phyloP scores from a whole-genome alignment of 2,329 filamentous ascomycete genomes.

The Microcyclospora pomicola region DNA sequence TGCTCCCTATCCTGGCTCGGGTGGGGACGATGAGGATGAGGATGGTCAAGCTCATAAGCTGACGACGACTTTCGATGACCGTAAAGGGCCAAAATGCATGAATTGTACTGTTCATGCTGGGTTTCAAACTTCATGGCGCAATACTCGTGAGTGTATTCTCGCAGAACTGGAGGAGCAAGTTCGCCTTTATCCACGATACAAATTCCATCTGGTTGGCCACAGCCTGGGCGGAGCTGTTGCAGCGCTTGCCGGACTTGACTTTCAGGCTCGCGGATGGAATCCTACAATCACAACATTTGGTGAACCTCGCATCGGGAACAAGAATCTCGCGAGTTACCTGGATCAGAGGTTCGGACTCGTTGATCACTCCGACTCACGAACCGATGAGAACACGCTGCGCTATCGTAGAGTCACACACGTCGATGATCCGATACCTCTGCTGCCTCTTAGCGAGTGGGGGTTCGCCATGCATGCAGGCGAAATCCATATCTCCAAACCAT shows the following conservation, averaged over 20 bases:
- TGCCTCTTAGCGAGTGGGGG: slow-evolving; percentile 79
- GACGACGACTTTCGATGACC: slow-evolving; percentile 3
- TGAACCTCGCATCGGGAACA: slow-evolving; percentile 56
- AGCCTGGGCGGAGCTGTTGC: slow-evolving; percentile 88
- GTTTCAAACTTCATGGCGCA: slow-evolving; percentile 73
- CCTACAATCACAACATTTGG: slow-evolving; percentile 82
- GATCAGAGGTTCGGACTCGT: slow-evolving; percentile 34
- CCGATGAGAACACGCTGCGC: slow-evolving; percentile 12
- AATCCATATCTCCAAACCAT: slow-evolving; percentile 63
- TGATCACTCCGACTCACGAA: slow-evolving; percentile 9
- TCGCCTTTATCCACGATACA: slow-evolving; percentile 52
- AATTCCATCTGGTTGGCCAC: slow-evolving; percentile 72
- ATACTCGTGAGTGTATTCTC: slow-evolving; percentile 56
- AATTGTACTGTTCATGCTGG: slow-evolving; percentile 91
- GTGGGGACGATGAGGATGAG: slow-evolving; percentile 26
- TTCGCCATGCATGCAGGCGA: slow-evolving; percentile 77
- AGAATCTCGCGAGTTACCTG: slow-evolving; percentile 39
- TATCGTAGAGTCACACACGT: slow-evolving; percentile 76
- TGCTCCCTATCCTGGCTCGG: slow-evolving; percentile 59
- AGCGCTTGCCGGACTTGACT: slow-evolving; percentile 70
- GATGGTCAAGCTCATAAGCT: slow-evolving; percentile 7
- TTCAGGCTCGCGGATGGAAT: slow-evolving; percentile 61
- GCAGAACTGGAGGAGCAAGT: slow-evolving; percentile 49
- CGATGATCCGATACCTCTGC: slow-evolving; percentile 74
- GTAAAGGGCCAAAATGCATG: slow-evolving; percentile 42